Conservation (phyloP, 2,329 filamentous ascomycete species). For the Colletotrichum sidae region DNA sequence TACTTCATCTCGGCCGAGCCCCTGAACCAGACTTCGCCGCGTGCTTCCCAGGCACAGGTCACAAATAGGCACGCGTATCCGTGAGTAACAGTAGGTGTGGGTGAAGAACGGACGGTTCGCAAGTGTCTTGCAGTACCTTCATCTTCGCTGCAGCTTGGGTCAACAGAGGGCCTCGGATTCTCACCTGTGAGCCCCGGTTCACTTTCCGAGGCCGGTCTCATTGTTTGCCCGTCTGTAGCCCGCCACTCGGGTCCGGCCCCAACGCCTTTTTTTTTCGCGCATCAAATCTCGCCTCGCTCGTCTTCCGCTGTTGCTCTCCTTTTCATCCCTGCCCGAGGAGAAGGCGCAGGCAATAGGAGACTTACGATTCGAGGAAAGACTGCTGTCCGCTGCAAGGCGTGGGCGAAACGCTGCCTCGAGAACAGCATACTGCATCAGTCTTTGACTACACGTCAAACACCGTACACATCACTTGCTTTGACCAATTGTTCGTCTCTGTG, state of each 20-base stretch:
- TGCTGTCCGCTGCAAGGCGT: not conserved
- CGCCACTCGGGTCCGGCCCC: constrained; percentile 7
- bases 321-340: constrained; percentile 8
- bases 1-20: not conserved
- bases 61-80: not conserved
- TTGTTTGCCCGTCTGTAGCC: not conserved
- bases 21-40: not conserved
- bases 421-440: too few species aligned
- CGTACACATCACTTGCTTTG: too few species aligned
- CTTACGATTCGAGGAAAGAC: constrained; percentile 4
- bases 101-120: not conserved
- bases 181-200: too few species aligned
- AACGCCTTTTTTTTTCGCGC: constrained; percentile 1
- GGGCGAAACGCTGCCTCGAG: constrained; percentile 2
- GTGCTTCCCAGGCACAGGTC: not conserved
- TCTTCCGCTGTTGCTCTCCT: not conserved
- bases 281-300: constrained; percentile 20
- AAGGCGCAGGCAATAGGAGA: not conserved
- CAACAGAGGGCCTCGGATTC: constrained; percentile 4
- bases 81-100: not conserved
- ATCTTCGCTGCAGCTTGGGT: constrained; percentile 9
- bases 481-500: not conserved
- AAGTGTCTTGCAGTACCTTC: not conserved
- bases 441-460: too few species aligned
- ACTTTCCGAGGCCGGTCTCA: not conserved